These are phyloP conservation scores for Tagetes erecta DNA, from an alignment of 129 eudicot species.

Conservation along the genomic window DNA sequence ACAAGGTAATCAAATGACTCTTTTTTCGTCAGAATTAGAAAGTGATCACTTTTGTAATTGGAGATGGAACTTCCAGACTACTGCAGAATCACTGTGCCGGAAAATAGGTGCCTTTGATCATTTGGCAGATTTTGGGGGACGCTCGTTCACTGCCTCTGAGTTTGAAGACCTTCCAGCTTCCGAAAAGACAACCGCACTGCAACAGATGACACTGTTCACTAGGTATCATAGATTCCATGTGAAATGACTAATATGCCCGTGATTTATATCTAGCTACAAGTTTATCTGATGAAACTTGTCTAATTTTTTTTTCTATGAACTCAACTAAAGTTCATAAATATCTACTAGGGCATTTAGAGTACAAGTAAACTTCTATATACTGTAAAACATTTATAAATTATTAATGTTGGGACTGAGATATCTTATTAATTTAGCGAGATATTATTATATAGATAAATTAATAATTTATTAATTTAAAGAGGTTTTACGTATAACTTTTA, in stretches of 20 bases:
- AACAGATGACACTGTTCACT: slow-evolving; percentile 84
- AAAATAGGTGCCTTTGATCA: slow-evolving; percentile 95
- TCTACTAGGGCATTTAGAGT: neutral
- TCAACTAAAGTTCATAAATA: neutral
- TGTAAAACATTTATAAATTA: neutral
- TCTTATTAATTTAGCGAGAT: no score
- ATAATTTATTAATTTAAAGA: no score
- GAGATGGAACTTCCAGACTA: slow-evolving; percentile 49
- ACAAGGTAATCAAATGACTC: slow-evolving; percentile 61
- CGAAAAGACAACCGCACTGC: slow-evolving; percentile 75
- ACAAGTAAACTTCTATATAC: neutral
- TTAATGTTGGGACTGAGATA: no score
- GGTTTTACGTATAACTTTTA: no score
- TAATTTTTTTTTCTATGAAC: neutral
- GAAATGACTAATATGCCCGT: neutral
- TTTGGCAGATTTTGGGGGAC: slow-evolving; percentile 77
- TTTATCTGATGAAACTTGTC: neutral
- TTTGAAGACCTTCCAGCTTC: slow-evolving; percentile 88
- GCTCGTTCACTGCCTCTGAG: slow-evolving; percentile 95
- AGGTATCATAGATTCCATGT: slow-evolving; percentile 41
- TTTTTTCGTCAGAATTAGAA: neutral
- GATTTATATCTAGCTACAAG: neutral
- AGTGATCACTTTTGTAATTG: slow-evolving; percentile 21
- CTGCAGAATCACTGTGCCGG: slow-evolving; percentile 94
- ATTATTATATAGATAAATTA: no score